Conservation (phyloP, 2,329 filamentous ascomycete genomes). For the Fusarium incarnatum region DNA sequence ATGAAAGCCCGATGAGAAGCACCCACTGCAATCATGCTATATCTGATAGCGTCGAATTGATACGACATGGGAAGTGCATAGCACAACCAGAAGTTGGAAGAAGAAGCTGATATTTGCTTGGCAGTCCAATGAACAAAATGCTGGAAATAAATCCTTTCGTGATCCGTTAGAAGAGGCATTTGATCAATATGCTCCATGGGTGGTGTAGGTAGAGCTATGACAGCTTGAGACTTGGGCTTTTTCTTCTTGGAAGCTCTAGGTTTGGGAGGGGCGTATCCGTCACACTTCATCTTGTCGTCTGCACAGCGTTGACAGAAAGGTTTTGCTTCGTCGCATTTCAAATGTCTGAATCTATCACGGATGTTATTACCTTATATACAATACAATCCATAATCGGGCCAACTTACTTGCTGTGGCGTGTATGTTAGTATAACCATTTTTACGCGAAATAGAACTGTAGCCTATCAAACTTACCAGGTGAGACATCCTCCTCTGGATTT, state of each 20-base stretch:
- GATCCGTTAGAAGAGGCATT: background rate
- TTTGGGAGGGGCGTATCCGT: constrained; percentile 16
- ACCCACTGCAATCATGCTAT: constrained; percentile 18
- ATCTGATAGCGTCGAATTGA: constrained; percentile 1
- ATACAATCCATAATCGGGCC: accelerated
- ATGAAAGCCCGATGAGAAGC: constrained; percentile 20
- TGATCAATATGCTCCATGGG: background rate
- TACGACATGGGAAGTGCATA: constrained; percentile 21
- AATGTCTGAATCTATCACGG: background rate
- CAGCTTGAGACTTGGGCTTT: background rate
- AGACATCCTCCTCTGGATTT: constrained; percentile 16
- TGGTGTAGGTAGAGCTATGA: accelerated
- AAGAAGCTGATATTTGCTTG: constrained; percentile 2
- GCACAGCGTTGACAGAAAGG: constrained; percentile 14
- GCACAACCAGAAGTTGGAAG: constrained; percentile 11
- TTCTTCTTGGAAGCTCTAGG: background rate
- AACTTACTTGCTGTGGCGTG: constrained; percentile 4
- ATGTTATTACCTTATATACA: background rate
- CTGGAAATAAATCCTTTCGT: background rate
- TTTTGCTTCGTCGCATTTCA: constrained; percentile 17
- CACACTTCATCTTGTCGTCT: constrained; percentile 21
- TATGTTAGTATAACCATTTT: background rate
- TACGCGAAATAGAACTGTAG: background rate
- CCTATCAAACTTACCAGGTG: constrained; percentile 19
- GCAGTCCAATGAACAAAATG: constrained; percentile 11